Conservation (phyloP, 163 green algal genomes). For the Scenedesmus sp. region DNA sequence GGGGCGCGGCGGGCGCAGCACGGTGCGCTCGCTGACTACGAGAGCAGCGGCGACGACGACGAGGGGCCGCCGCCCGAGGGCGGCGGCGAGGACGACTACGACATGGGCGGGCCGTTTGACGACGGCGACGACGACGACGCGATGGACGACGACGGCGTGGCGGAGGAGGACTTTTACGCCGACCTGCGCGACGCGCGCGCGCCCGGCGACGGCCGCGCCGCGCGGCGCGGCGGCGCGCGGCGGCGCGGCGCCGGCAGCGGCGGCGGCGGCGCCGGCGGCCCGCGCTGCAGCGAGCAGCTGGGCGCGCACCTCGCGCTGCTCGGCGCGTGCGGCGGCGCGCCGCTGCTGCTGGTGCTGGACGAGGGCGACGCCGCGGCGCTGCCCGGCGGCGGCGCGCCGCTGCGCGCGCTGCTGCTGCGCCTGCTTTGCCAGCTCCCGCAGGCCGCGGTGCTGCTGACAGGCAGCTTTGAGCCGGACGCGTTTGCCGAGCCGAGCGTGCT, state of each 20-base stretch:
- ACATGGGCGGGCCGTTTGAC: too few relatives aligned
- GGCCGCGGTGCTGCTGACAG: constrained; percentile 9
- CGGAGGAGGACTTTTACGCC: too few relatives aligned
- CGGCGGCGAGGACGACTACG: too few relatives aligned
- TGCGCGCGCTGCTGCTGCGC: background rate
- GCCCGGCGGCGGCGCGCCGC: background rate
- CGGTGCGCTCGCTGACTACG: too few relatives aligned
- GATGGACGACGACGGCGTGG: too few relatives aligned
- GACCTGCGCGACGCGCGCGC: too few relatives aligned
- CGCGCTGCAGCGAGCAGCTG: background rate
- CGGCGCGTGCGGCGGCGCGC: constrained; percentile 1
- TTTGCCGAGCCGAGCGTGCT: background rate
- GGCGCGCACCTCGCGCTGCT: constrained; percentile 25
- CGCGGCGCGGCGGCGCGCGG: background rate
- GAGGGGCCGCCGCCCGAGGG: too few relatives aligned
- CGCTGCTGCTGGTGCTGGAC: constrained; percentile 41
- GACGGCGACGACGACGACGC: too few relatives aligned
- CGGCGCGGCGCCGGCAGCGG: background rate
- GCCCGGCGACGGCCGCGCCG: too few relatives aligned
- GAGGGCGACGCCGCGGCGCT: constrained; percentile 29
- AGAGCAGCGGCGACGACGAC: too few relatives aligned
- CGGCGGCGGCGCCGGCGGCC: background rate
- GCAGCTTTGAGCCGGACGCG: background rate
- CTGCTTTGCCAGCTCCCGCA: constrained; percentile 25
- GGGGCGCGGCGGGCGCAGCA: background rate